These are phyloP conservation scores for Alternaria infectoria DNA, from an alignment of 2,329 filamentous ascomycete genomes.

Conservation along the genomic window DNA sequence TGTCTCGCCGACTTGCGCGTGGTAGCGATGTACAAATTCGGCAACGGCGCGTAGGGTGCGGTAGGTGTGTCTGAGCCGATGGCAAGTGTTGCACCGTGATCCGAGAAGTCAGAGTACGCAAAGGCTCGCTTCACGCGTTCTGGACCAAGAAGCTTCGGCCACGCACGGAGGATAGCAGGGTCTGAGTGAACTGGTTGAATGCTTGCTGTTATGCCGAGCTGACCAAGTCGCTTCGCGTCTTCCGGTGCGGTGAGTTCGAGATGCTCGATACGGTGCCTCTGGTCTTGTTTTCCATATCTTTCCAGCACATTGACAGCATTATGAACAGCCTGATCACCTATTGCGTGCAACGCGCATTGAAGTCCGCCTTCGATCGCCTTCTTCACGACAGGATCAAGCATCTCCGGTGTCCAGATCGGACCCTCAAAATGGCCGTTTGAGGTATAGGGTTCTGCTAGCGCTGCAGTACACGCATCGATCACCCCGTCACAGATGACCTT, in stretches of 20 bases:
- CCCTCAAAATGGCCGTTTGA: conserved; percentile 54
- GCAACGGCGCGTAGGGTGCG: conserved; percentile 61
- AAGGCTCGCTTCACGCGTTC: conserved; percentile 65
- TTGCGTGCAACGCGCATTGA: conserved; percentile 70
- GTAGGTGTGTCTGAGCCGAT: conserved; percentile 67
- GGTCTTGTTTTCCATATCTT: conserved; percentile 49
- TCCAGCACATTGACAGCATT: conserved; percentile 65
- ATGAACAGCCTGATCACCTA: conserved; percentile 65
- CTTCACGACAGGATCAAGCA: conserved; percentile 61
- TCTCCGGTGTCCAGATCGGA: conserved; percentile 62
- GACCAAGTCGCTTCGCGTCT: conserved; percentile 64
- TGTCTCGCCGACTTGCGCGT: conserved; percentile 63
- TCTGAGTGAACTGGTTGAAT: conserved; percentile 95
- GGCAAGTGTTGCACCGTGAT: conserved; percentile 60
- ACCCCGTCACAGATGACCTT: conserved; percentile 71
- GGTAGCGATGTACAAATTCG: conserved; percentile 65
- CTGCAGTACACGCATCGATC: conserved; percentile 70
- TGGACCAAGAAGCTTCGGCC: conserved; percentile 63
- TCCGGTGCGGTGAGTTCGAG: conserved; percentile 63
- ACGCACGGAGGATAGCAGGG: conserved; percentile 67
- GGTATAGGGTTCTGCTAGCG: conserved; percentile 64
- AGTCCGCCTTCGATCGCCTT: conserved; percentile 61
- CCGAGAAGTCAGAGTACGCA: conserved; percentile 67
- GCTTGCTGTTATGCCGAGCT: conserved; percentile 75
- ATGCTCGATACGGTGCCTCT: conserved; percentile 69